Base-by-base conservation (phyloP, 2,329 filamentous ascomycete species). In the Xylariaceae sp. region DNA sequence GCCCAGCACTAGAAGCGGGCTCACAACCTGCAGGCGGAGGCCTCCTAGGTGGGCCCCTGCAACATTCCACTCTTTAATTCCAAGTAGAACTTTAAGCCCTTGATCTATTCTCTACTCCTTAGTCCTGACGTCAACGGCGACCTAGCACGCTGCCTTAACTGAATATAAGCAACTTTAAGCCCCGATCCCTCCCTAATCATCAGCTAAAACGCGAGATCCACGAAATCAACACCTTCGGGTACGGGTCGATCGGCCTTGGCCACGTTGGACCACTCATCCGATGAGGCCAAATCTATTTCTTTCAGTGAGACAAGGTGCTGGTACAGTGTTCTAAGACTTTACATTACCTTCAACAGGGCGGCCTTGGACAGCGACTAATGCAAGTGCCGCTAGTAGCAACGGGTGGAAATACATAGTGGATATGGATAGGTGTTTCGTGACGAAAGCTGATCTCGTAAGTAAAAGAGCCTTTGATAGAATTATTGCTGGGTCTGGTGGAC, bases 151-250 rank as follows among this genome's bases (percentile, higher is more conserved):
- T n/a, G n/a, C n/a, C n/a, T n/a, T n/a, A n/a, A n/a, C n/a, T n/a
- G n/a, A n/a, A n/a, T n/a, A n/a, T n/a, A n/a, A n/a, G n/a, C n/a
- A n/a, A n/a, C n/a, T n/a, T n/a, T n/a, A n/a, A n/a, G n/a, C n/a
- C n/a, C n/a, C n/a, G n/a, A n/a, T n/a, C n/a, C n/a, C n/a, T n/a
- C n/a, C n/a, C n/a, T n/a, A n/a, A n/a, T n/a, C n/a, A n/a, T n/a
- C n/a, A n/a, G n/a, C n/a, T 27, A 46, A 20, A 46, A 46, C 43
- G 37, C 37, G 43, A 46, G 30, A 18, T 46, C 43, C n/a, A 36
- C 23, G 32, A 36, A 30, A 13, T 32, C 32, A 6, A 29, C 21
- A n/a, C 43, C 43, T 37, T 46, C 16, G 7, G 43, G 43, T 3
- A 46, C 43, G 13, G 43, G 43, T 27, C 30, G 27, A 37, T 46